Evolutionary conservation across 2,329 filamentous ascomycete genomes (phyloP).

Genomic region (Fusarium tjaetaba): DNA sequence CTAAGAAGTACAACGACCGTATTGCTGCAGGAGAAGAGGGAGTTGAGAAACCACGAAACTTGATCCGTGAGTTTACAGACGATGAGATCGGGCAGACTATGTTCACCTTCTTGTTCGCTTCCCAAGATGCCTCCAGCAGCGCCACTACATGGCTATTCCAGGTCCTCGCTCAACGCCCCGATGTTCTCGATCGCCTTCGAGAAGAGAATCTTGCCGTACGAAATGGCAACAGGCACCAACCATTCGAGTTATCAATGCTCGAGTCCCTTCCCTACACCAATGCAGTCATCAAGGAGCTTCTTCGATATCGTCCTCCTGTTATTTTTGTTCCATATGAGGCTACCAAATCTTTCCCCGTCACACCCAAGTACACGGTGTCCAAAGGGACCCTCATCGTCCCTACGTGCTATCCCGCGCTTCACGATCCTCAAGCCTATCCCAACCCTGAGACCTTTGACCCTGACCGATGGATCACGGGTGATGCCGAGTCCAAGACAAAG

Average conservation of each 20-base stretch:
- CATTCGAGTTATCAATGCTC: constrained; percentile 57
- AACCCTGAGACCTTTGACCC: constrained; percentile 60
- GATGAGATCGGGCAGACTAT: constrained; percentile 61
- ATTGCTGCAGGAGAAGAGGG: constrained; percentile 65
- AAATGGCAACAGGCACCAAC: constrained; percentile 52
- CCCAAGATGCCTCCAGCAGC: constrained; percentile 63
- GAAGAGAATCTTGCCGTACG: constrained; percentile 58
- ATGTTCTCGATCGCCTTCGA: constrained; percentile 57
- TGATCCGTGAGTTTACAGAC: constrained; percentile 62
- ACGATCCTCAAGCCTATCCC: constrained; percentile 59
- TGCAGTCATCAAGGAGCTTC: constrained; percentile 63
- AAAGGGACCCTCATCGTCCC: constrained; percentile 61
- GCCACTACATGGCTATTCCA: constrained; percentile 65
- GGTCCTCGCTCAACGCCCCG: constrained; percentile 60
- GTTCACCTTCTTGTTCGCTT: constrained; percentile 64
- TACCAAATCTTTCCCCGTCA: constrained; percentile 58
- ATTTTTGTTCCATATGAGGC: constrained; percentile 65
- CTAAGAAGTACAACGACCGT: constrained; percentile 71
- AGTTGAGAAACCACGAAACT: constrained; percentile 55
- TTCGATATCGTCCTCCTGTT: constrained; percentile 62
- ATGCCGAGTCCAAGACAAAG: constrained; percentile 60
- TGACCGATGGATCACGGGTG: constrained; percentile 62
- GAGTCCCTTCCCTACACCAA: constrained; percentile 62
- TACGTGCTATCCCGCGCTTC: constrained; percentile 61
- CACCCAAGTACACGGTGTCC: constrained; percentile 58